Base-by-base conservation (phyloP, 139 green algal species). In the Pseudopediastrum boryanum region DNA sequence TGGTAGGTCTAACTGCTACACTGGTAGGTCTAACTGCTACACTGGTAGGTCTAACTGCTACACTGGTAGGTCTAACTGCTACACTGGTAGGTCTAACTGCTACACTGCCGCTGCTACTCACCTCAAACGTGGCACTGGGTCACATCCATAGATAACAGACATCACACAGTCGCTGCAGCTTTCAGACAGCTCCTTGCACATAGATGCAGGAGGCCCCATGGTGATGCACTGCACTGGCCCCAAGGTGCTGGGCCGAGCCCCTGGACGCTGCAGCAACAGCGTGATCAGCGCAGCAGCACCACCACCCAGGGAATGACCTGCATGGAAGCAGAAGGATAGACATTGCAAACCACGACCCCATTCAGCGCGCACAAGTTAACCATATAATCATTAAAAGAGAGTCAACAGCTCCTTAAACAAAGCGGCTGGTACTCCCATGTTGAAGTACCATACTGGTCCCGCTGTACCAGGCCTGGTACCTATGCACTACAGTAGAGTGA, bases 251-350 rank as follows among this genome's bases (percentile, higher is more conserved):
- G 68, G 58, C 35, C 63, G 36, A 12, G 46, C 56, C 4, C 43
- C 61, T 12, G 69, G 58, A 67, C 75, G 81, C 38, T 77, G 75
- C 36, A 92, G 71, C 78, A 93, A 81, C 44, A 94, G 66, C 25
- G 85, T 82, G 35, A 94, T 66, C 52, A 94, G 76, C 3, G 82
- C 85, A 13, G 90, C 90, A 27, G 91, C 89, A 31, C 90, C 90
- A 10, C 82, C 90, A 59, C 88, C 88, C 44, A 94, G 71, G 1
- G 85, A 92, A 69, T 93, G 88, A n/a, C 90, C 86, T 89, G 81
- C 48, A 35, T 33, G 27, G 51, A 19, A n/a, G n/a, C 4, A 35
- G 31, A 3, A 65, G 65, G 8, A 27, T n/a, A n/a, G n/a, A n/a
- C n/a, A n/a, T n/a, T n/a, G n/a, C n/a, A n/a, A n/a, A n/a, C n/a